These are phyloP conservation scores for Kwoniella sp. DNA, from an alignment of 768 basidiomycete genomes.

Conservation along the genomic window DNA sequence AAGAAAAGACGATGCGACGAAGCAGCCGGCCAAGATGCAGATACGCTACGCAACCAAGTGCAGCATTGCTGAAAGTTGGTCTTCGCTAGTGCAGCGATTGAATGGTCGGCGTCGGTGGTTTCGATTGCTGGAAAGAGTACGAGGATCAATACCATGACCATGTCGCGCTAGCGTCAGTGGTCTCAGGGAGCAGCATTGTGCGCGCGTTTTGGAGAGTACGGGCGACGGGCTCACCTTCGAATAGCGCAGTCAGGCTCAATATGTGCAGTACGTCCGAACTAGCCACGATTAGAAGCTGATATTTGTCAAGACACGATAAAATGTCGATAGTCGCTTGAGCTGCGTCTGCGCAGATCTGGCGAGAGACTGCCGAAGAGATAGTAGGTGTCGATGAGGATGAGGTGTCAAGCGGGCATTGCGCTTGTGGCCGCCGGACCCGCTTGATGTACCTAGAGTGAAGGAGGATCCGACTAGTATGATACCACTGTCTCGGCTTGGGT, in stretches of 20 bases:
- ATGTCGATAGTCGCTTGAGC: conserved; percentile 40
- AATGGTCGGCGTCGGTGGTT: conserved; percentile 27
- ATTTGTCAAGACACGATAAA: conserved; percentile 30
- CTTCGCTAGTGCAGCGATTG: conserved; percentile 32
- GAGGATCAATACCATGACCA: background rate
- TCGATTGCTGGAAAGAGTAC: conserved; percentile 33
- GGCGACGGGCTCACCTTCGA: conserved; percentile 31
- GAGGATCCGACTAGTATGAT: conserved; percentile 38
- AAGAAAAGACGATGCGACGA: conserved; percentile 45
- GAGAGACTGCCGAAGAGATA: conserved; percentile 1
- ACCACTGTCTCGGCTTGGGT: conserved; percentile 34
- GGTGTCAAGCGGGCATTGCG: conserved; percentile 1
- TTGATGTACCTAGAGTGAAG: conserved; percentile 39
- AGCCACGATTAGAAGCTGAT: conserved; percentile 29
- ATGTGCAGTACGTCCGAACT: conserved; percentile 47
- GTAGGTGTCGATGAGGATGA: conserved; percentile 16
- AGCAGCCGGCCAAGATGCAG: conserved; percentile 44
- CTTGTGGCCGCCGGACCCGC: conserved; percentile 15
- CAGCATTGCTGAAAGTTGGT: conserved; percentile 46
- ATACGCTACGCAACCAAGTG: conserved; percentile 41
- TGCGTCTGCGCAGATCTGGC: conserved; percentile 36
- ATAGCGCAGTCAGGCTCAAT: conserved; percentile 41
- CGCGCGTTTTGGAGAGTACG: background rate
- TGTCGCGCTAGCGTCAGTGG: background rate
- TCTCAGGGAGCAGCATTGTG: background rate